These are phyloP conservation scores for Cladorrhinum sp. DNA, from an alignment of 2,329 filamentous ascomycete species.

Conservation along the genomic window DNA sequence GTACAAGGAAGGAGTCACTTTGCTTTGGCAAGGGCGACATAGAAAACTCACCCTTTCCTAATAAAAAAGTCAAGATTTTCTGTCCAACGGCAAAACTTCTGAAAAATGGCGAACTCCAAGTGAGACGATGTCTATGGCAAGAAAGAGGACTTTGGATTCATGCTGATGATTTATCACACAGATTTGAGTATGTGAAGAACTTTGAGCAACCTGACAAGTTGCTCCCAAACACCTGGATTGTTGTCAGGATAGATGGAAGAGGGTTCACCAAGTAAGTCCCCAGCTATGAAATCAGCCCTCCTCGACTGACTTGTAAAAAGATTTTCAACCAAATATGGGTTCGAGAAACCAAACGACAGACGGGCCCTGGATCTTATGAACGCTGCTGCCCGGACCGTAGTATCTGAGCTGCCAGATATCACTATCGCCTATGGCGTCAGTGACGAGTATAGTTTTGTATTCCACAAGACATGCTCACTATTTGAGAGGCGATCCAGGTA, in stretches of 20 bases:
- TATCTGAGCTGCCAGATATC: constrained; percentile 80
- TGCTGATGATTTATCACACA: constrained; percentile 35
- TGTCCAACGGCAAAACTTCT: too few species aligned
- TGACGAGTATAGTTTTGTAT: constrained; percentile 93
- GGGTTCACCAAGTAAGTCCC: constrained; percentile 82
- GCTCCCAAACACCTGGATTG: constrained; percentile 91
- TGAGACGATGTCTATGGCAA: too few species aligned
- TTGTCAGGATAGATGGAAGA: constrained; percentile 88
- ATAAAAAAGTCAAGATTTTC: too few species aligned
- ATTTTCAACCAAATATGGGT: constrained; percentile 77
- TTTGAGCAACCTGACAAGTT: constrained; percentile 83
- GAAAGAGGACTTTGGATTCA: too few species aligned
- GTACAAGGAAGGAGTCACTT: too few species aligned
- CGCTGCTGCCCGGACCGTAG: constrained; percentile 77
- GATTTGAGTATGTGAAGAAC: constrained; percentile 87
- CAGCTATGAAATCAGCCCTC: not conserved
- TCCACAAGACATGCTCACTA: constrained; percentile 75
- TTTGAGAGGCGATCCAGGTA: constrained; percentile 84
- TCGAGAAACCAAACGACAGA: constrained; percentile 88
- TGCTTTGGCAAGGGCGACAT: too few species aligned
- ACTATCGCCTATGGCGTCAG: constrained; percentile 88
- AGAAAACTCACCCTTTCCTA: too few species aligned
- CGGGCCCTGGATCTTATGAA: constrained; percentile 94
- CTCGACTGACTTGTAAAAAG: constrained; percentile 42
- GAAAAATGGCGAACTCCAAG: too few species aligned